Conservation (phyloP, 768 basidiomycete genomes). For the Phlebiopsis gigantea region DNA sequence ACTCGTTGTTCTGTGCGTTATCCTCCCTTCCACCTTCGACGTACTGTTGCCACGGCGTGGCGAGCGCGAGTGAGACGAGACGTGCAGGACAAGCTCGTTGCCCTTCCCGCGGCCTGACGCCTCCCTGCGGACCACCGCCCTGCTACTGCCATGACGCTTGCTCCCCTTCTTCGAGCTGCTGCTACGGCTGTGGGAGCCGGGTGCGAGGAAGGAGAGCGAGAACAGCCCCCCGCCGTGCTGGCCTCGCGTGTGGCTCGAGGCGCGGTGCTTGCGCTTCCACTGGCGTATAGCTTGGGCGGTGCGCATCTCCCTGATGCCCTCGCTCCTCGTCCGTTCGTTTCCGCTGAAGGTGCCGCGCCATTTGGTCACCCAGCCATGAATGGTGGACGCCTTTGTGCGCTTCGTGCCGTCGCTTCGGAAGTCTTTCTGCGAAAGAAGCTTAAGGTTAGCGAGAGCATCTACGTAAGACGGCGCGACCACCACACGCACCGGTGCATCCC, state of each 20-base stretch:
- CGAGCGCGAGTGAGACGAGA: constrained; percentile 18
- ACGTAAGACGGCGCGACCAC: not conserved
- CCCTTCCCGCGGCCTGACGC: constrained; percentile 10
- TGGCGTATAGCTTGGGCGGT: constrained; percentile 36
- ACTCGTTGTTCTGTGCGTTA: constrained; percentile 8
- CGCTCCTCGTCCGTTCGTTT: constrained; percentile 46
- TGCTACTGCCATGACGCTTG: not conserved
- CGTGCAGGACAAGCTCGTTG: constrained; percentile 17
- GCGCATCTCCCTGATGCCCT: constrained; percentile 70
- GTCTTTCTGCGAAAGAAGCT: constrained; percentile 1
- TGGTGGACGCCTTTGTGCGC: constrained; percentile 34
- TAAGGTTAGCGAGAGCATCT: not conserved
- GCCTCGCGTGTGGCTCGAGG: constrained; percentile 18
- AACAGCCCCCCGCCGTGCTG: constrained; percentile 22
- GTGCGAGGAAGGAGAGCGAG: constrained; percentile 21
- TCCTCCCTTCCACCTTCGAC: constrained; percentile 12
- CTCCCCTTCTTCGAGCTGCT: not conserved
- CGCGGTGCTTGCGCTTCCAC: constrained; percentile 26
- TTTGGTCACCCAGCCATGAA: constrained; percentile 80
- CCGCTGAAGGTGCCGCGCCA: constrained; percentile 67
- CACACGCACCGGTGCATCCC: not conserved
- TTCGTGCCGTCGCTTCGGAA: constrained; percentile 13
- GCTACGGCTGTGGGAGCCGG: constrained; percentile 6
- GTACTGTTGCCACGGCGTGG: constrained; percentile 20
- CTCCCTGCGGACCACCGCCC: constrained; percentile 7